Base-by-base conservation (phyloP, 768 basidiomycete genomes). In the Leccinum uliginosum region DNA sequence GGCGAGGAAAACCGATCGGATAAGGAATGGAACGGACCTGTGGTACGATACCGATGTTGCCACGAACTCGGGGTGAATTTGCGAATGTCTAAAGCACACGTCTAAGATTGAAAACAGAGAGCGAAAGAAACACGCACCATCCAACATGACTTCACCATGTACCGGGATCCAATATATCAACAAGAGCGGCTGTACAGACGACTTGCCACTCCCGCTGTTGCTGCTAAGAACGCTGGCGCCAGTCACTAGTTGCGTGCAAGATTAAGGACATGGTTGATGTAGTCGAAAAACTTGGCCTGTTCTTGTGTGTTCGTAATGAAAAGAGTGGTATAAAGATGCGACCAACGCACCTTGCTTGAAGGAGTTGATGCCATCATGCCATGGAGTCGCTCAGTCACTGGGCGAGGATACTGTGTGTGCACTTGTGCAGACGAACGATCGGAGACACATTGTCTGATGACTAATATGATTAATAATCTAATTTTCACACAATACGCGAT, bases 121-220 rank as follows among this genome's bases (percentile, higher is more conserved):
- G 34, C 29, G 26, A 14, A 12, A 32, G 1, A 14, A 8, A 5
- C 43, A 19, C 9, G 56, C 56, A 90, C 91, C 91, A 66, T 95
- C 88, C 62, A 87, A 95, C 0, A 87, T 89, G 23, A 96, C 83
- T 59, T 80, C 86, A 3, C 93, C 93, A 50, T 79, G 75, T 19
- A 85, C 76, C 1, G 93, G 93, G 61, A 95, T 93, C 66, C 95
- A 97, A 74, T 93, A 95, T 55, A 93, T 79, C 59, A 93, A 74
- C 49, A 96, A 79, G 19, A 98, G 79, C 15, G 90, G 86, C 65
- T 95, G 93, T 29, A 96, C 79, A 4, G 92, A 93, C 8, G 91
- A 93, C 75, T 98, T 98, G 53, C 96, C 96, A 54, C 91, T 87
- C 8, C 96, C 95, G 65, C 93, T 96, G 70, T 85, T 85, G 3